Percentiles rank a stretch among this genome's conserved stretches.
phyloP scores from a whole-genome alignment of 768 basidiomycete genomes.

The Tricholomella constricta region DNA sequence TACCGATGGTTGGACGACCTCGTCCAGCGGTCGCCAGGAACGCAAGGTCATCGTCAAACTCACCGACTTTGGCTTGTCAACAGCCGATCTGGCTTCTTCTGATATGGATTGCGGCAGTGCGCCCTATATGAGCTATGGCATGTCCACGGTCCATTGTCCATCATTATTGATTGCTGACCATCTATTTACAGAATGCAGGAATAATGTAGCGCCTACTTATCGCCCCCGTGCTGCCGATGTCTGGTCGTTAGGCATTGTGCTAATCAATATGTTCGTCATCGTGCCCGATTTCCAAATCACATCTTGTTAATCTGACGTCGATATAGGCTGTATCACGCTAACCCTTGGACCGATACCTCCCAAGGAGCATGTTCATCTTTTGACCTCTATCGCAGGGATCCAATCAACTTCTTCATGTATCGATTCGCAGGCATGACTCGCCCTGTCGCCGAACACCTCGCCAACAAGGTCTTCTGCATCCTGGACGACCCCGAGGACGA shows the following conservation, averaged over 20 bases:
- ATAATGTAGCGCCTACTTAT: slow-evolving; percentile 95
- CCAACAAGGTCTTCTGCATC: slow-evolving; percentile 81
- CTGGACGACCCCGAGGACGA: slow-evolving; percentile 68
- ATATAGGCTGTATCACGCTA: slow-evolving; percentile 93
- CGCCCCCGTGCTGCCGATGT: slow-evolving; percentile 94
- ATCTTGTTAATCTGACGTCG: slow-evolving; percentile 2
- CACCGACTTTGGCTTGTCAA: slow-evolving; percentile 95
- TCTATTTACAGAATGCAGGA: slow-evolving; percentile 80
- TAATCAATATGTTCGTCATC: slow-evolving; percentile 88
- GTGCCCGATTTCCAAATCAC: slow-evolving; percentile 23
- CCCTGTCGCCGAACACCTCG: slow-evolving; percentile 85
- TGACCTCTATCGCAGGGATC: slow-evolving; percentile 73
- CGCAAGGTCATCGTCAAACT: slow-evolving; percentile 95
- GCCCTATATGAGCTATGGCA: slow-evolving; percentile 98
- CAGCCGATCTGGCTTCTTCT: slow-evolving; percentile 82
- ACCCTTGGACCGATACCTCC: slow-evolving; percentile 96
- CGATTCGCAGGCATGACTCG: slow-evolving; percentile 90
- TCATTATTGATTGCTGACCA: slow-evolving; percentile 16
- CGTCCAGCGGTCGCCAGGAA: slow-evolving; percentile 61
- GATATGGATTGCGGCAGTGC: slow-evolving; percentile 99
- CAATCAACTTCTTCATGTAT: slow-evolving; percentile 83
- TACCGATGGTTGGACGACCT: slow-evolving; percentile 70
- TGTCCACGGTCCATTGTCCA: slow-evolving; percentile 28
- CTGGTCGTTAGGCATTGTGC: slow-evolving; percentile 98
- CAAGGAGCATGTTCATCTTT: slow-evolving; percentile 83